Base-by-base conservation (phyloP, 2,329 filamentous ascomycete species). In the Fusarium pseudocircinatum region DNA sequence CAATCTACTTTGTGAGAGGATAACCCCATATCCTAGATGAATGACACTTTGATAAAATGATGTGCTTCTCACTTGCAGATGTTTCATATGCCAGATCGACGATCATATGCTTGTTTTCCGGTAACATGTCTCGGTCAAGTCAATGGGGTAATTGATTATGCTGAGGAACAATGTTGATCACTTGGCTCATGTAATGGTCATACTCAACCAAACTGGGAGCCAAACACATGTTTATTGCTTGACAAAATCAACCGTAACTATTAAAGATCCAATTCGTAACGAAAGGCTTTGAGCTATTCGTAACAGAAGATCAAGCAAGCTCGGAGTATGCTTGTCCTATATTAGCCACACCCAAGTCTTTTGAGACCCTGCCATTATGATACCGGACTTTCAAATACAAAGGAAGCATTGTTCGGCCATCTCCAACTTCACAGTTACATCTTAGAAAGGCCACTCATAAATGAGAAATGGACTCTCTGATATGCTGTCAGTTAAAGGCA, bases 1-100 rank as follows among this genome's bases (percentile, higher is more conserved):
- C 89, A 76, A 84, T 94, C 34, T 88, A 86, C 54, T 82, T 93
- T 3, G 89, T 92, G 42, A 90, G 90, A 24, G 75, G 82, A 49
- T 85, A 91, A 69, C 90, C 90, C 30, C n/a, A n/a, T 32, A 52
- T 39, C 34, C 28, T 47, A 24, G 9, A 34, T 37, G 56, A n/a
- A n/a, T 60, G n/a, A 16, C 28, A 62, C n/a, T 28, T 28, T 22
- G 26, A 40, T 32, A 15, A 9, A 53, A 61, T 24, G 6, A 16
- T 13, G 12, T n/a, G 24, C 15, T 65, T 49, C 16, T 49, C 43
- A 28, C 24, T 65, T 65, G 32, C 44, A 66, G 37, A 26, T 50
- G 28, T 60, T 39, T 26, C 20, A 40, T 18, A 47, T 47, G 24
- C 16, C 18, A 49, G 37, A 24, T 53, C 26, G 34, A 18, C 36